Evolutionary conservation across 2,329 filamentous ascomycete genomes (phyloP).

Genomic region (Monosporascus cannonballus): DNA sequence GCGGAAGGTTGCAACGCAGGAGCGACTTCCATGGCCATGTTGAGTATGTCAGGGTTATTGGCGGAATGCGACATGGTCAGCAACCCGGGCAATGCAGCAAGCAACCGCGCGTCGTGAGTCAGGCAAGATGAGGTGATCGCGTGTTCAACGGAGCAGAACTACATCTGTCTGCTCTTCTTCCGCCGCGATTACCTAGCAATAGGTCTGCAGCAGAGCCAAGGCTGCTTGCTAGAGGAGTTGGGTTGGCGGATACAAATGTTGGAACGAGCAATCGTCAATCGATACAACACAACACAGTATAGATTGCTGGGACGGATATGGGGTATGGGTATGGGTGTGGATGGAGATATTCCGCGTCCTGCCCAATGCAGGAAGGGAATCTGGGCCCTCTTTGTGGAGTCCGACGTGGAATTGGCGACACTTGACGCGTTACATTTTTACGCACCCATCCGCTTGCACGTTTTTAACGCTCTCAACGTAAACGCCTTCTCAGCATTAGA

Average conservation of each 20-base stretch:
- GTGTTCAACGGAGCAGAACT: neutral
- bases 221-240: neutral
- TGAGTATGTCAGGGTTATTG: too few species aligned
- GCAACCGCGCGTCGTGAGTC: neutral
- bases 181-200: neutral
- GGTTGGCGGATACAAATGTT: too few species aligned
- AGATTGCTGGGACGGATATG: too few species aligned
- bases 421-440: neutral
- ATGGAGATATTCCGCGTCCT: neutral
- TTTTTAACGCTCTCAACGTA: too few species aligned
- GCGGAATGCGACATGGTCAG: neutral
- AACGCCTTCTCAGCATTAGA: too few species aligned
- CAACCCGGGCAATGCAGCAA: neutral
- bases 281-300: too few species aligned
- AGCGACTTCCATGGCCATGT: neutral
- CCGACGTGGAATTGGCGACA: neutral
- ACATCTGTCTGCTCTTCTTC: neutral
- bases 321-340: neutral
- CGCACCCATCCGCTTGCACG: too few species aligned
- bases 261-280: too few species aligned
- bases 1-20: slow-evolving; percentile 8
- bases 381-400: slow-evolving; percentile 1
- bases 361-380: neutral
- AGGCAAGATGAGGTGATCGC: neutral
- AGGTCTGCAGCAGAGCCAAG: neutral